A percentile compares a stretch with the other conserved stretches of the same genome.
Conservation (phyloP, 2,329 filamentous ascomycete genomes). For the Lachnellula occidentalis region DNA sequence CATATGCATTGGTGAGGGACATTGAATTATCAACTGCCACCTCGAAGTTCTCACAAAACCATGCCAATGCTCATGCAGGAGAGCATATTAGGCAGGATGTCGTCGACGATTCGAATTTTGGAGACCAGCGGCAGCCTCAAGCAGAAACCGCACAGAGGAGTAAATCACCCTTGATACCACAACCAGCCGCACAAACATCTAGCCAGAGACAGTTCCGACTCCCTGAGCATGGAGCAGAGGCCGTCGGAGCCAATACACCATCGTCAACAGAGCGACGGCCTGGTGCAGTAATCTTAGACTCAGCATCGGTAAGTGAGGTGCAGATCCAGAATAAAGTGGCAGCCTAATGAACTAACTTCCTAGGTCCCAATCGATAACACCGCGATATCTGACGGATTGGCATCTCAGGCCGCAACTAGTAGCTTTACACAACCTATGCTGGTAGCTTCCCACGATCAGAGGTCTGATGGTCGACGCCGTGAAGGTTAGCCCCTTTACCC, state of each 20-base stretch:
- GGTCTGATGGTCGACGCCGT: constrained; percentile 1
- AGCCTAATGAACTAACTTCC: neutral
- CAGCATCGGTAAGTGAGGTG: no score
- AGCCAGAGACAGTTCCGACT: neutral
- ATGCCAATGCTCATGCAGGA: neutral
- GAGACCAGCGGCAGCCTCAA: constrained; percentile 2
- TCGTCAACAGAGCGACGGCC: no score
- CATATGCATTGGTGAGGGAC: constrained; percentile 5
- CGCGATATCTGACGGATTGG: neutral
- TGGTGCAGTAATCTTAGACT: no score
- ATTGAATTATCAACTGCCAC: constrained; percentile 1
- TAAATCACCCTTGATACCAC: neutral
- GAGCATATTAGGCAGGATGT: neutral
- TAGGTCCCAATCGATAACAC: neutral
- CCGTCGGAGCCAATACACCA: no score
- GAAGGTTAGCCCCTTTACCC: neutral
- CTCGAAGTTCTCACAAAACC: neutral
- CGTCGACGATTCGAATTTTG: neutral
- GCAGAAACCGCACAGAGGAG: constrained; percentile 2
- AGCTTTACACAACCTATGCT: neutral
- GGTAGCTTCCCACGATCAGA: neutral
- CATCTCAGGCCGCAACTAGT: neutral
- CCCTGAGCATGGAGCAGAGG: no score
- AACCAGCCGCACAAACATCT: neutral
- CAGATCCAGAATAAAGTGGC: neutral